Evolutionary conservation across 2,329 filamentous ascomycete genomes (phyloP), one percentile per base, ranked within the genome.

Genomic region (Zalaria obscura): DNA sequence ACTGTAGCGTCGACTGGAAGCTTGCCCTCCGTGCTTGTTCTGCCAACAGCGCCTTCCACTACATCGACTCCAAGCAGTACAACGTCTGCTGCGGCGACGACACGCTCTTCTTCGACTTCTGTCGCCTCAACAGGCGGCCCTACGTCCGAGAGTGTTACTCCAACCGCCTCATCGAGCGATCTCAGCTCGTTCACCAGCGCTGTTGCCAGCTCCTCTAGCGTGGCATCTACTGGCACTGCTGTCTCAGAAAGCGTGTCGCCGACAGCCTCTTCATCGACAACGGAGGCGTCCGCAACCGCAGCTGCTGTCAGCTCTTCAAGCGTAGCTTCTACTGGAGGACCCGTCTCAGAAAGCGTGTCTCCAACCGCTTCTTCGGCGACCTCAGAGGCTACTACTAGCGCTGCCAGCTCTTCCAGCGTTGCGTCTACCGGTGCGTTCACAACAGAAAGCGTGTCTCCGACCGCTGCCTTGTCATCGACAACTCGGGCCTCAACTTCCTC

Each of bases 351-450:
- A 25, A 40, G 37, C 10, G 38, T 40, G 5, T 34, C 35, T 5
- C 42, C 42, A 8, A 44, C 28, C 4, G 38, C 18, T 25, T 7
- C 36, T 3, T 9, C 2, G 29, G 2, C 29, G n/a, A 32, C 7
- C 18, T 18, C 18, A 18, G 18, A 18, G 7, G 34, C 3, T 25
- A 18, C n/a, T 36, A 11, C 8, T 6, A 39, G 26, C 27, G 6
- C 37, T 5, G 37, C 37, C 8, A 5, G 27, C 3, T 40, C 38
- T 8, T 26, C 11, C 26, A 10, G 5, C 11, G 44, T 40, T 36
- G 48, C 36, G 10, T 44, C 45, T 9, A 46, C 47, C 37, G 45
- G 45, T 9, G 40, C 41, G 32, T n/a, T 42, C 26, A 40, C 38
- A 5, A 33, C 33, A 7, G 25, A 40, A 6, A 35, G 32, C 26